Base-by-base conservation (phyloP, 2,329 filamentous ascomycete species). In the Pseudogymnoascus sp. region DNA sequence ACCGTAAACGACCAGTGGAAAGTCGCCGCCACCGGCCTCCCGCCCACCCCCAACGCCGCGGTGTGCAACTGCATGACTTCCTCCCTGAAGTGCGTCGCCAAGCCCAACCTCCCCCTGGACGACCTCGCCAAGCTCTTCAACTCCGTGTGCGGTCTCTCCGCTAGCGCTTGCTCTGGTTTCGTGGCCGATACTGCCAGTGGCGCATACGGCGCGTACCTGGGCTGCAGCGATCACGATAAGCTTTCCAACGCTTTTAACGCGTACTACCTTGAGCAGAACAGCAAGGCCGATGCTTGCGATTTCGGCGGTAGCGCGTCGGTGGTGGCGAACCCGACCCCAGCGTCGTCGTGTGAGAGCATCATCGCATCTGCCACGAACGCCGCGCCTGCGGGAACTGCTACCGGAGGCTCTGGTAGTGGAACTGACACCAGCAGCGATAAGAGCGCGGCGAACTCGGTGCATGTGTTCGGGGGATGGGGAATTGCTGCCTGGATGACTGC, bases 31-130 rank as follows among this genome's bases (percentile, higher is more conserved):
- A 79, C 66, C 16, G 43, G 38, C 31, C 90, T 99, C 40, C 95
- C 95, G 16, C 93, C 93, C n/a, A 84, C 84, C 7, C 92, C 93
- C 66, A 89, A 97, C 78, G 73, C 83, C 60, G 72, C 83, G 60
- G 86, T 96, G 56, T 97, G 93, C 82, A 75, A 80, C 65, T 99
- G 95, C 84, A 96, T 96, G 89, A 82, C 84, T 75, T 79, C 83
- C 68, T 84, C 84, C 60, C 78, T 96, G 62, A 78, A 78, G 64
- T 97, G 93, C 78, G 82, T 82, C 28, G 84, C 90, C 64, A 79
- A 83, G 40, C 75, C 81, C 59, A 74, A 75, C 70, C 78, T 91
- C 34, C 77, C 82, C 66, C 73, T 77, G 60, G 78, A 85, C 56
- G 77, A 84, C 62, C 87, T 86, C 71, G 84, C 83, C 56, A 77